Evolutionary conservation across 352 stramenopile genomes (phyloP).

Genomic region (Phytophthora fragariaefolia): DNA sequence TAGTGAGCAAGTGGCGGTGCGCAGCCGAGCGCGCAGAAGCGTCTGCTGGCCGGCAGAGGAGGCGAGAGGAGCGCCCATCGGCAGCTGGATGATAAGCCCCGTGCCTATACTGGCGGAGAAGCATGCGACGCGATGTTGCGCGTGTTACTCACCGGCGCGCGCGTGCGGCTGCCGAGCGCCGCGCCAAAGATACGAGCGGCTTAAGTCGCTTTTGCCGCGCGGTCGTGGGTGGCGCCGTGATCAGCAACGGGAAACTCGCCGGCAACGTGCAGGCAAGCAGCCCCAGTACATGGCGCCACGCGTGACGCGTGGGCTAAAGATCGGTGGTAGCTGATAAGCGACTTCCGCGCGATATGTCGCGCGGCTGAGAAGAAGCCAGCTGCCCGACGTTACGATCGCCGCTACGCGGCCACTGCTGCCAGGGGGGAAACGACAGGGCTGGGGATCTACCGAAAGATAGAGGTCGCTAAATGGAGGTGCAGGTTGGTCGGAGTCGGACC

Average conservation of each 20-base stretch:
- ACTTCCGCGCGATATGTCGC: constrained; percentile 4
- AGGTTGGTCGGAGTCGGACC: constrained; percentile 4
- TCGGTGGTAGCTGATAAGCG: no score
- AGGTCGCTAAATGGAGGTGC: constrained; percentile 17
- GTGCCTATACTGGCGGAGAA: constrained; percentile 20
- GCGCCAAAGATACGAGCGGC: constrained; percentile 29
- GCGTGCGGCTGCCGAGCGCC: constrained; percentile 12
- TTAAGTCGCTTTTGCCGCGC: constrained; percentile 20
- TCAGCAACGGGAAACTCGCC: not conserved
- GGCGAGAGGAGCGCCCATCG: constrained; percentile 17
- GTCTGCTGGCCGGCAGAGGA: constrained; percentile 1
- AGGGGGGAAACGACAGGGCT: no score
- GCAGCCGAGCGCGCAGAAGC: not conserved
- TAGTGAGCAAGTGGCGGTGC: constrained; percentile 25
- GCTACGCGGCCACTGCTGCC: constrained; percentile 7
- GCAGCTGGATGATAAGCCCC: constrained; percentile 26
- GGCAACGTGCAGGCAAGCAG: not conserved
- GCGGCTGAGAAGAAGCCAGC: constrained; percentile 4
- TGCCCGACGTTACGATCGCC: constrained; percentile 12
- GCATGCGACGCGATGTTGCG: not conserved
- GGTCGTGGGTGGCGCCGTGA: constrained; percentile 21
- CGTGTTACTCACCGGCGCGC: constrained; percentile 16
- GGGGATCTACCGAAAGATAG: no score
- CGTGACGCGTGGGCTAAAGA: not conserved
- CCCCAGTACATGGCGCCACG: not conserved